Percentiles rank a stretch among this genome's conserved stretches.
These are phyloP conservation scores for Talaromyces sp. DNA, from an alignment of 2,329 filamentous ascomycete genomes.

Conservation along the genomic window DNA sequence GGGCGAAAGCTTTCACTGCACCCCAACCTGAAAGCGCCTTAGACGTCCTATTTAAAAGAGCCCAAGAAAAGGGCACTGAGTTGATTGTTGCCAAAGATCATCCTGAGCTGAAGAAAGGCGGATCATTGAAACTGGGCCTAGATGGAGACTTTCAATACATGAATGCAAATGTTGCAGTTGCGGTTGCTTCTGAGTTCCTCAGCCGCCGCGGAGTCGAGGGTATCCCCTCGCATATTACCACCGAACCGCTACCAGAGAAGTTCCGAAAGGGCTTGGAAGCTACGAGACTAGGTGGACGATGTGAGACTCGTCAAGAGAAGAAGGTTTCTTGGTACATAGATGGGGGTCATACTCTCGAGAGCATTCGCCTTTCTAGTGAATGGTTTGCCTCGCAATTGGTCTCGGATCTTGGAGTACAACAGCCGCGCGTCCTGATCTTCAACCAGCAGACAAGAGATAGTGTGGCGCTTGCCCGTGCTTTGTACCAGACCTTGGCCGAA, in stretches of 20 bases:
- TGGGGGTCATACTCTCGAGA: slow-evolving; percentile 82
- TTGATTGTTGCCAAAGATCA: slow-evolving; percentile 47
- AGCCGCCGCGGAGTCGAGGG: slow-evolving; percentile 26
- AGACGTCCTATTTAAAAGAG: slow-evolving; percentile 52
- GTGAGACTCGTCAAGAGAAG: slow-evolving; percentile 59
- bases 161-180: slow-evolving; percentile 58
- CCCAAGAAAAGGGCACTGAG: slow-evolving; percentile 43
- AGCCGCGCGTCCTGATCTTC: slow-evolving; percentile 67
- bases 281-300: slow-evolving; percentile 69
- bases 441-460: slow-evolving; percentile 89
- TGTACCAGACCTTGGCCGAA: slow-evolving; percentile 54
- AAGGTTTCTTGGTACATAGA: slow-evolving; percentile 74
- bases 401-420: slow-evolving; percentile 28
- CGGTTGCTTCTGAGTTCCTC: slow-evolving; percentile 39
- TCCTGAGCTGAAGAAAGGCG: slow-evolving; percentile 36
- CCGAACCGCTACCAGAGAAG: slow-evolving; percentile 49
- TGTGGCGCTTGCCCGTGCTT: slow-evolving; percentile 54
- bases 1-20: slow-evolving; percentile 58
- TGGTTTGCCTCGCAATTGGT: slow-evolving; percentile 64
- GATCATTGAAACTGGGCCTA: slow-evolving; percentile 51
- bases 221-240: slow-evolving; percentile 32
- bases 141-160: slow-evolving; percentile 58
- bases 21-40: slow-evolving; percentile 52
- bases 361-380: slow-evolving; percentile 65
- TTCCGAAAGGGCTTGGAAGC: slow-evolving; percentile 61